Base-by-base conservation (phyloP, 257 asterid species). In the Cruciata laevipes region DNA sequence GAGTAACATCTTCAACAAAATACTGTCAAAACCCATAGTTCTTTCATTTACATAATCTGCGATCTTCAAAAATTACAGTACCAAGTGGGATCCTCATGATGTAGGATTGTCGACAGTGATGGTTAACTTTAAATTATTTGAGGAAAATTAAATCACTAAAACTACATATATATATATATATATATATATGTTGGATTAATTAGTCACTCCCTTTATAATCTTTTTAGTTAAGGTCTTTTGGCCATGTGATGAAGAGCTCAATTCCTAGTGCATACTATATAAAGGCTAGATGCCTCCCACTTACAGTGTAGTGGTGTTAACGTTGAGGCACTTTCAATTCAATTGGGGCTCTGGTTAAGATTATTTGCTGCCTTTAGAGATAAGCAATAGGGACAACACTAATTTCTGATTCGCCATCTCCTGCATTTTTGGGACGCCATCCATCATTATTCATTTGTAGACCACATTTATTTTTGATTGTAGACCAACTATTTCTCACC, bases 361-460 rank as follows among this genome's bases (percentile, higher is more conserved):
- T 18, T 20, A 52, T n/a, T 12, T 12, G 0, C 2, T 35, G 64
- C 58, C 71, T 68, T 55, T 33, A 12, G 14, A n/a, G 55, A 55
- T 68, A 7, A n/a, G 60, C 32, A 60, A 64, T 71, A 73, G 75
- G 47, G 79, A 76, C 84, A 20, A 47, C 73, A 67, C 73, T 42
- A 13, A 30, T 5, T 69, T 63, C 44, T 49, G 69, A 10, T 40
- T 40, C 49, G 17, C n/a, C n/a, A 49, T 71, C 38, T 80, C 76
- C 79, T 47, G 62, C 73, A 74, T 67, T 20, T 20, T 67, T 63
- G 79, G 79, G 79, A 70, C 76, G 71, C 67, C 33, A 67, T 66
- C 67, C 20, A 67, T 66, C 38, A 66, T 69, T 65, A 49, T 24
- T 47, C 1, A 16, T 47, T 47, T 47, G n/a, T 14, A 47, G 53